phyloP scores from a whole-genome alignment of 306 rosid genomes.

The Quercus engelmannii region DNA sequence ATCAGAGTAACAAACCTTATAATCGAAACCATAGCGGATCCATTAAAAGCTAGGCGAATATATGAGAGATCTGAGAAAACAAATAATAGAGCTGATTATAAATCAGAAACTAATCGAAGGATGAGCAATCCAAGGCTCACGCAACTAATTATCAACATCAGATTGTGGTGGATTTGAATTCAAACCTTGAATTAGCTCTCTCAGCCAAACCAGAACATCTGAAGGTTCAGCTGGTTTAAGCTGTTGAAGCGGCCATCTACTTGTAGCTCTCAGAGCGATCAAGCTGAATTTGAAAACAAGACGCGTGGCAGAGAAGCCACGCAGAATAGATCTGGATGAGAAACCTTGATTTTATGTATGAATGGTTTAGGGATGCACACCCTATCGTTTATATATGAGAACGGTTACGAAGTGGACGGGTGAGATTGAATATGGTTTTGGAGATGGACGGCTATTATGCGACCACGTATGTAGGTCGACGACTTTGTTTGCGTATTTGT shows the following conservation, averaged over 20 bases:
- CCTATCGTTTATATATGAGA: no score
- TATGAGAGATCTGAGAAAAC: neutral
- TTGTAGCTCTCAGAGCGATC: conserved; percentile 28
- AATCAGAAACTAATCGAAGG: neutral
- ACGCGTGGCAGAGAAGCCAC: neutral
- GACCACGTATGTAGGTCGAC: no score
- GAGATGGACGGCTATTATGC: no score
- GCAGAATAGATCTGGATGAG: neutral
- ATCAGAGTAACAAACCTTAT: neutral
- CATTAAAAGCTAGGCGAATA: neutral
- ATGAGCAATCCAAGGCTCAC: neutral
- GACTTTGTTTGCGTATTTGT: no score
- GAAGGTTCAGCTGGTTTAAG: neutral
- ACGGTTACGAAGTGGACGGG: neutral
- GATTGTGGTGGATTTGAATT: neutral
- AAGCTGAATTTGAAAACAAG: neutral
- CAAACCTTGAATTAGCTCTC: neutral
- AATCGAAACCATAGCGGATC: neutral
- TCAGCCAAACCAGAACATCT: neutral
- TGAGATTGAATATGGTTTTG: neutral
- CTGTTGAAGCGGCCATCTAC: neutral
- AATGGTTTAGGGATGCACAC: no score
- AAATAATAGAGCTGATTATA: neutral
- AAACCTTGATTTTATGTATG: neutral
- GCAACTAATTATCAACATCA: neutral